Evolutionary conservation across 2,329 filamentous ascomycete genomes (phyloP).

Genomic region (Arthrobotrys conoides): DNA sequence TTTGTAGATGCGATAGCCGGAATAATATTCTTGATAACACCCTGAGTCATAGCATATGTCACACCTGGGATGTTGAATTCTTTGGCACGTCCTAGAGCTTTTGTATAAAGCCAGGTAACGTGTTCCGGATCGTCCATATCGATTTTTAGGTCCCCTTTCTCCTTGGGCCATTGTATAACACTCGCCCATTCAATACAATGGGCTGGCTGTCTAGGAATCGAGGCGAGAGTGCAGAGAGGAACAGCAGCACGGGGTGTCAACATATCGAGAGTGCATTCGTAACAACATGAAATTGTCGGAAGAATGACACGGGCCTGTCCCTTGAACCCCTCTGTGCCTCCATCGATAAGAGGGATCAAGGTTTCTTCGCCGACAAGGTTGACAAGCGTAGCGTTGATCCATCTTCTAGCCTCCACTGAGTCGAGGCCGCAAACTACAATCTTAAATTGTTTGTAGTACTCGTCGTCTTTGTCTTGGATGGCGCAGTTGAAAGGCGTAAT

Average conservation of each 20-base stretch:
- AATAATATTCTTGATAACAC: constrained; percentile 99
- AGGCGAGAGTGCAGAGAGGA: constrained; percentile 94
- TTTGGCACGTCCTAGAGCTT: constrained; percentile 82
- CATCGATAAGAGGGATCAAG: constrained; percentile 94
- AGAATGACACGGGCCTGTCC: constrained; percentile 93
- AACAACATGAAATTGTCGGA: constrained; percentile 92
- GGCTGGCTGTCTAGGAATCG: constrained; percentile 95
- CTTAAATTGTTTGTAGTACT: constrained; percentile 97
- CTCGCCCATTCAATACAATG: constrained; percentile 99
- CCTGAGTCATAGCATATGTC: constrained; percentile 95
- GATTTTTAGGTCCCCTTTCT: constrained; percentile 84
- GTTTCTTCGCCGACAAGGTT: constrained; percentile 88
- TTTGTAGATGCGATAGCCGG: constrained; percentile 98
- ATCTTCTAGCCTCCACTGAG: constrained; percentile 95
- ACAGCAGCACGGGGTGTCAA: constrained; percentile 97
- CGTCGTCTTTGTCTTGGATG: constrained; percentile 96
- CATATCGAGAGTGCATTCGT: constrained; percentile 99
- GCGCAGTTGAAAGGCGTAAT: constrained; percentile 95
- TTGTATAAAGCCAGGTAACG: constrained; percentile 95
- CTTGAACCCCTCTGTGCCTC: constrained; percentile 98
- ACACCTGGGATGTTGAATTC: constrained; percentile 94
- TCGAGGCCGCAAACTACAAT: constrained; percentile 94
- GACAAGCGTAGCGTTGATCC: constrained; percentile 96
- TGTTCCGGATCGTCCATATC: constrained; percentile 98
- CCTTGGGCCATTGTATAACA: constrained; percentile 93